Evolutionary conservation across 1,284 basidiomycete genomes (phyloP), one percentile per base, ranked within the genome.

Genomic region (Calocybe gambosa): DNA sequence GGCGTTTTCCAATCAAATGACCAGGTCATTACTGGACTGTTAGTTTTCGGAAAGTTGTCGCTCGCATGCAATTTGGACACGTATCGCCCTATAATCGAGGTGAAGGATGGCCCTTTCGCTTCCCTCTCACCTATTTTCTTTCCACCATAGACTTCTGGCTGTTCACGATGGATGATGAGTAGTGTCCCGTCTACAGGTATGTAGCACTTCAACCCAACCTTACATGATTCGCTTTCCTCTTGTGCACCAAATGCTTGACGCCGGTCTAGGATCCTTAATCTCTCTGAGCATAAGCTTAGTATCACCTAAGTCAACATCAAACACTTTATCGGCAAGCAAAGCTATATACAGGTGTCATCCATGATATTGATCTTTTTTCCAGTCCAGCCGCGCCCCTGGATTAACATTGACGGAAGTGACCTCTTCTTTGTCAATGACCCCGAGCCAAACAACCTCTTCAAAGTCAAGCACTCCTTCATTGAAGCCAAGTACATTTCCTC

Each of bases 1-100:
- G 50, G 48, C 34, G 29, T 43, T 34, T 20, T 39, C 47, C 42
- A 47, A 60, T 63, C 62, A 63, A 66, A 54, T 66, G 62, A 62
- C 59, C 53, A 51, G 42, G 40, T 26, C 34, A 45, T 26, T 34
- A 36, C 21, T 36, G 42, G 21, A 41, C 13, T 39, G 45, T 50
- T 43, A 38, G 43, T 37, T 39, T 18, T 39, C 31, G 50, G 29
- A 40, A 50, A 45, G 54, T 47, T 42, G 45, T 52, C 54, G 54
- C 52, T 54, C 62, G 58, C 57, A 62, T 61, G 55, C 40, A 18
- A 36, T 10, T 56, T 55, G 52, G 52, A 60, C 60, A 61, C 59
- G 58, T 59, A 50, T 49, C 38, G 56, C 50, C 26, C 49, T 60
- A 56, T 55, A 56, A 47, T 45, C 40, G 35, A 23, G 28, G 35